Conservation (phyloP, 768 basidiomycete species). For the Naganishia onofrii region DNA sequence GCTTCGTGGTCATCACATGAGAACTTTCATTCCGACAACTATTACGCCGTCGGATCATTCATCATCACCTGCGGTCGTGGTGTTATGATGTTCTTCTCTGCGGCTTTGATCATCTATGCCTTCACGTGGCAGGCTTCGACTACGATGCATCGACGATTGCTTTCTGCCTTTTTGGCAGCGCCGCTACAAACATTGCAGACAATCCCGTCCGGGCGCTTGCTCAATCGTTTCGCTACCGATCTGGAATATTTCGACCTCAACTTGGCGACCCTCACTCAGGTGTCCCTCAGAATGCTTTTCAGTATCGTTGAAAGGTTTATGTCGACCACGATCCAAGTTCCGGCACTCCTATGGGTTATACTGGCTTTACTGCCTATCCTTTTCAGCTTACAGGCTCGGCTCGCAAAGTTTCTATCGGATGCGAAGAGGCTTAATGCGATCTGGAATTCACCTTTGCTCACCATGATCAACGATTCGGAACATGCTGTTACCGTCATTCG, state of each 20-base stretch:
- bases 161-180: not conserved
- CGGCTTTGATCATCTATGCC: not conserved
- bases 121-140: constrained; percentile 12
- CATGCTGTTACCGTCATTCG: constrained; percentile 61
- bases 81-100: not conserved
- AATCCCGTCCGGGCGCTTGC: constrained; percentile 31
- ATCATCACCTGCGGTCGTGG: not conserved
- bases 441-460: constrained; percentile 55
- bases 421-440: constrained; percentile 33
- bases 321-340: constrained; percentile 31
- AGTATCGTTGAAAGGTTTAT: constrained; percentile 45
- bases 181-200: constrained; percentile 11
- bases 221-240: constrained; percentile 46
- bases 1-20: constrained; percentile 2
- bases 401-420: constrained; percentile 56
- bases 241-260: constrained; percentile 37
- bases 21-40: not conserved
- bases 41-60: not conserved
- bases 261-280: constrained; percentile 37
- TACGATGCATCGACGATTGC: constrained; percentile 30
- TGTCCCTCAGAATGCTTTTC: constrained; percentile 41
- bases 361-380: constrained; percentile 52
- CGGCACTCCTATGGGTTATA: constrained; percentile 42
- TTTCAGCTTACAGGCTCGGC: constrained; percentile 29
- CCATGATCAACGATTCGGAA: constrained; percentile 63